These are phyloP conservation scores for Ogataea pignaliae DNA, from an alignment of 805 yeast species.

Conservation along the genomic window DNA sequence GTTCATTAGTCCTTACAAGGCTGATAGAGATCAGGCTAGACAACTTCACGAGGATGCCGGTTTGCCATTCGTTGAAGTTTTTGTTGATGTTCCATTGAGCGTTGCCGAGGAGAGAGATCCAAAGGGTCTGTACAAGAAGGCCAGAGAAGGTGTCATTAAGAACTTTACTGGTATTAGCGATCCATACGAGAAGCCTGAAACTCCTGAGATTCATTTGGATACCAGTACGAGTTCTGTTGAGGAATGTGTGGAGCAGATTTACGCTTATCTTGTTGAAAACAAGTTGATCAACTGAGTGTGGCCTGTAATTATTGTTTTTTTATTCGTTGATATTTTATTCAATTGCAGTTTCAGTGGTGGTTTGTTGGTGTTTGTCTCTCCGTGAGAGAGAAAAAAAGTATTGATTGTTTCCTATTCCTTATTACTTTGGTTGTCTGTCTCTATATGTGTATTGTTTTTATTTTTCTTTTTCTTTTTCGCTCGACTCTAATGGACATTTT, in stretches of 20 bases:
- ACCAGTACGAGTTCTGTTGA: conserved; percentile 72
- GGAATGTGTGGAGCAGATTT: conserved; percentile 71
- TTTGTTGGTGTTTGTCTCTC: too few species aligned
- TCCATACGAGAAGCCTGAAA: conserved; percentile 89
- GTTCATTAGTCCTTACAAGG: conserved; percentile 86
- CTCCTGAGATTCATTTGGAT: conserved; percentile 76
- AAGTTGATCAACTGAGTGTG: conserved; percentile 21
- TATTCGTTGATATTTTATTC: too few species aligned
- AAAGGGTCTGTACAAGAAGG: conserved; percentile 94
- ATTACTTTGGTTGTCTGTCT: too few species aligned
- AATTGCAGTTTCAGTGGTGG: too few species aligned
- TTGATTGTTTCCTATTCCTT: too few species aligned
- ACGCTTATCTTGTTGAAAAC: conserved; percentile 57
- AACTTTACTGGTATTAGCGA: conserved; percentile 96
- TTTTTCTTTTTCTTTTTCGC: too few species aligned
- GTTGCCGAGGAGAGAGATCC: conserved; percentile 98
- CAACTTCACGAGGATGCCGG: conserved; percentile 71
- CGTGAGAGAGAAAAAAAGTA: too few species aligned
- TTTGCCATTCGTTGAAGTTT: conserved; percentile 86
- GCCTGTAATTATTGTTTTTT: too few species aligned
- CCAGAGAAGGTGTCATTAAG: conserved; percentile 89
- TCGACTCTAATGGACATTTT: too few species aligned
- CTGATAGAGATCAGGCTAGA: conserved; percentile 83
- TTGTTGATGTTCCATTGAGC: conserved; percentile 86
- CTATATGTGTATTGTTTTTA: too few species aligned